Conservation (phyloP, 108 stramenopile species). For the Nitzschia inconspicua region DNA sequence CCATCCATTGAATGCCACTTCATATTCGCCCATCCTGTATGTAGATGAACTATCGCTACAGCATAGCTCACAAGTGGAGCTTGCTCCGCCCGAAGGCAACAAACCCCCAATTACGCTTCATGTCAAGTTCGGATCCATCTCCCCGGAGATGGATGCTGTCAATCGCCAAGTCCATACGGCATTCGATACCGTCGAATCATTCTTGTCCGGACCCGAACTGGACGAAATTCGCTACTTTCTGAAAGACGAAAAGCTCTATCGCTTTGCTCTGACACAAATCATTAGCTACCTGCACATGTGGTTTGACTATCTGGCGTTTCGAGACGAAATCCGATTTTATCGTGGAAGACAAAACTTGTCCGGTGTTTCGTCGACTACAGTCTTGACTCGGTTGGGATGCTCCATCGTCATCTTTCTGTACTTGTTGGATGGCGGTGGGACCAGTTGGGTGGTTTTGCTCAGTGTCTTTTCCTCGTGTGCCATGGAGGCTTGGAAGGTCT, state of each 20-base stretch:
- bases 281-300: slow-evolving; percentile 40
- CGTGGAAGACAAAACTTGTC: slow-evolving; percentile 29
- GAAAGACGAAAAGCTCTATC: slow-evolving; percentile 42
- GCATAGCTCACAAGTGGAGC: slow-evolving; percentile 26
- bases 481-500: slow-evolving; percentile 44
- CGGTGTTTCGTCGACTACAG: slow-evolving; percentile 37
- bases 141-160: slow-evolving; percentile 31
- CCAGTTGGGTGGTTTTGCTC: slow-evolving; percentile 40
- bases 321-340: slow-evolving; percentile 50
- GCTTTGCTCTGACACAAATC: slow-evolving; percentile 40
- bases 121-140: slow-evolving; percentile 27
- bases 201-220: slow-evolving; percentile 21
- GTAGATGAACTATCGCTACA: slow-evolving; percentile 41
- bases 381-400: slow-evolving; percentile 28
- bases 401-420: slow-evolving; percentile 51
- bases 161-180: slow-evolving; percentile 30
- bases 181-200: slow-evolving; percentile 11
- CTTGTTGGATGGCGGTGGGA: slow-evolving; percentile 43
- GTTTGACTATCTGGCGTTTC: slow-evolving; percentile 49
- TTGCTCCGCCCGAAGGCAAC: slow-evolving; percentile 37
- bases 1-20: slow-evolving; percentile 20
- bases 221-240: slow-evolving; percentile 50
- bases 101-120: slow-evolving; percentile 37
- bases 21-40: slow-evolving; percentile 35
- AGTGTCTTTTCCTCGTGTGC: slow-evolving; percentile 26